Percentiles rank a stretch among this genome's conserved stretches.
Conservation (phyloP, 2,329 filamentous ascomycete genomes). For the Paraphaeosphaeria sporulosa region DNA sequence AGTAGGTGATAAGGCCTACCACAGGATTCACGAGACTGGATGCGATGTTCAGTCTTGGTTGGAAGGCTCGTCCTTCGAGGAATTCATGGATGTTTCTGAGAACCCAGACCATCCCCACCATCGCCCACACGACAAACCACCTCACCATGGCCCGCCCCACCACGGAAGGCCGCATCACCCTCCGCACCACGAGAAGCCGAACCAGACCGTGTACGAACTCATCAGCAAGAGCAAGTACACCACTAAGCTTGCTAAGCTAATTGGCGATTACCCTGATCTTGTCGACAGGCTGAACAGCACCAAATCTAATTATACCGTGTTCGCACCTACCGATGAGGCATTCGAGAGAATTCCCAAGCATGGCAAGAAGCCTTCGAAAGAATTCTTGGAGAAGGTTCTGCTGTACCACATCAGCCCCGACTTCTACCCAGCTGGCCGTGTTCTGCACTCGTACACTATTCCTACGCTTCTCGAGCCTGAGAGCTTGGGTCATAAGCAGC, state of each 20-base stretch:
- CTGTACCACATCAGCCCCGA: slow-evolving; percentile 78
- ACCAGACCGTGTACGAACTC: slow-evolving; percentile 80
- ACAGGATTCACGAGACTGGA: slow-evolving; percentile 53
- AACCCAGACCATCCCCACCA: slow-evolving; percentile 38
- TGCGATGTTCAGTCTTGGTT: slow-evolving; percentile 60
- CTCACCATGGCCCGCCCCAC: slow-evolving; percentile 42
- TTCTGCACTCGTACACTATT: slow-evolving; percentile 77
- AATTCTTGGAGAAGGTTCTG: slow-evolving; percentile 72
- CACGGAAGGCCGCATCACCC: slow-evolving; percentile 48
- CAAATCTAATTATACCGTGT: slow-evolving; percentile 77
- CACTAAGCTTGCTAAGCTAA: slow-evolving; percentile 76
- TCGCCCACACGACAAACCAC: slow-evolving; percentile 34
- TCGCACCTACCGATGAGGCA: slow-evolving; percentile 79
- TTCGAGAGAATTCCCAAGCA: slow-evolving; percentile 71
- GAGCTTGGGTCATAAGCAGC: slow-evolving; percentile 65
- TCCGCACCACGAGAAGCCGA: slow-evolving; percentile 57
- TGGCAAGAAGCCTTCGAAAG: slow-evolving; percentile 69
- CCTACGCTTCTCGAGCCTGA: slow-evolving; percentile 72
- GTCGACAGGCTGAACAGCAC: slow-evolving; percentile 78
- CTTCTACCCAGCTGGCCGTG: slow-evolving; percentile 68
- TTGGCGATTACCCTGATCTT: slow-evolving; percentile 75
- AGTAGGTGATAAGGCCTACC: slow-evolving; percentile 41
- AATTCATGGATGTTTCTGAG: slow-evolving; percentile 47
- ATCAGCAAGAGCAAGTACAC: slow-evolving; percentile 80
- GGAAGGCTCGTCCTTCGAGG: slow-evolving; percentile 43